phyloP scores from a whole-genome alignment of 345 rosid species.

The Noccaea bulbosa region DNA sequence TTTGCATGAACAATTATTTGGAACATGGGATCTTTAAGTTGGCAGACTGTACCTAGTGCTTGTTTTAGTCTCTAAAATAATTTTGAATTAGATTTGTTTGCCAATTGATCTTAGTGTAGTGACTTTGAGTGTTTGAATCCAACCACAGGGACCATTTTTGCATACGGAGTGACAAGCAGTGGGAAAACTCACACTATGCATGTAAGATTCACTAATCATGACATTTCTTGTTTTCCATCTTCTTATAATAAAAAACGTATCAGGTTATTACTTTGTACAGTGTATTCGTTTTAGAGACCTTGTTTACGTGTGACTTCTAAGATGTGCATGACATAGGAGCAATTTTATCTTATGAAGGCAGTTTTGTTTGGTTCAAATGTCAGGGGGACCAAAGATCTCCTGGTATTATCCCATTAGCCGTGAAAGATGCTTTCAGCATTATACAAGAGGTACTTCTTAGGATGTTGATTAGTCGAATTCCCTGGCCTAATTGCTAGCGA shows the following conservation, averaged over 20 bases:
- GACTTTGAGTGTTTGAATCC: conserved; percentile 38
- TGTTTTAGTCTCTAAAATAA: conserved; percentile 14
- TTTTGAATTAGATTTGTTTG: conserved; percentile 16
- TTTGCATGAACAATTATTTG: conserved; percentile 15
- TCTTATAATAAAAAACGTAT: conserved; percentile 8
- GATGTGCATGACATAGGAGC: neutral
- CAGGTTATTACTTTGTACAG: conserved; percentile 2
- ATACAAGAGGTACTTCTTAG: conserved; percentile 83
- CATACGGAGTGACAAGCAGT: conserved; percentile 99
- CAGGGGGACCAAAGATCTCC: conserved; percentile 99
- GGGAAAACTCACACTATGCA: conserved; percentile 99
- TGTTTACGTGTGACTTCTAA: conserved; percentile 18
- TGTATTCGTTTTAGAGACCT: conserved; percentile 1
- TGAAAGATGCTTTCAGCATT: conserved; percentile 94
- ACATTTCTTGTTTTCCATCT: neutral
- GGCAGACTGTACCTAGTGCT: conserved; percentile 4
- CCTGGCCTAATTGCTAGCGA: conserved; percentile 28
- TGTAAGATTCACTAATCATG: conserved; percentile 57
- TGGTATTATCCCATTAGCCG: conserved; percentile 93
- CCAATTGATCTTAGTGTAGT: conserved; percentile 15
- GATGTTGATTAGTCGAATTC: conserved; percentile 25
- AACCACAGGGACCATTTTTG: conserved; percentile 87
- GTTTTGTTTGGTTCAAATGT: conserved; percentile 43
- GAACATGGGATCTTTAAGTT: conserved; percentile 26
- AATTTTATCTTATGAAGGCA: conserved; percentile 24